Base-by-base conservation (phyloP, 495 filamentous ascomycete genomes). In the Talaromyces wortmannii region DNA sequence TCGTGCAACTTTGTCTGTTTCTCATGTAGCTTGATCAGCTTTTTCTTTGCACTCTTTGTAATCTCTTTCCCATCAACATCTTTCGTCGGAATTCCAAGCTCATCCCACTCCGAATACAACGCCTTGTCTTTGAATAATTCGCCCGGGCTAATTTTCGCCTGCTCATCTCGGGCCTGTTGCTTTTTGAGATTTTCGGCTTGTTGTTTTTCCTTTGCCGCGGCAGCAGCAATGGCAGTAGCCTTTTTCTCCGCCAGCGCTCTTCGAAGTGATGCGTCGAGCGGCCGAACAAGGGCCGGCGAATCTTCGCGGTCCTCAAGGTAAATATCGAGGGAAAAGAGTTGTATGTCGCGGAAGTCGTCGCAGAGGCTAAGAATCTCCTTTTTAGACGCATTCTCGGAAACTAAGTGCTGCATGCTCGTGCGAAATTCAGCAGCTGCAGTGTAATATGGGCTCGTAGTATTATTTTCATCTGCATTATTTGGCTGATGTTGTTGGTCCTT, bases 1-100 rank as follows among this genome's bases (percentile, higher is more conserved):
- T 95, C 88, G 66, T 96, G 88, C 52, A 80, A 61, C 79, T 89
- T 95, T 79, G 87, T 95, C 77, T 97, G 92, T 67, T 75, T 83
- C 65, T 95, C 89, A 89, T 89, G 95, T 30, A 89, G 88, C 77
- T 97, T 97, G 73, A 71, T 84, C 45, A 97, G 67, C 80, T 90
- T 95, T 80, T 97, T 98, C 33, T 55, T 55, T 61, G 80, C 78
- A 55, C 78, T 86, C 78, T 97, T 98, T 29, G 89, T 78, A 30
- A 97, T 72, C 64, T 95, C 90, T 59, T 81, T 81, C 2, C 91
- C 92, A 32, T 84, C 81, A 10, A 76, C 78, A 65, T 90, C 82
- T 68, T 82, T 88, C 5, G 80, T 87, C 7, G 92, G 92, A 44
- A 97, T 56, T 1, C 92, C 92, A 12, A 96, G 84, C 3, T 77